Evolutionary conservation across 805 yeast species (phyloP), one percentile per base, ranked within the genome.

Genomic region (Zygosaccharomyces rouxii): DNA sequence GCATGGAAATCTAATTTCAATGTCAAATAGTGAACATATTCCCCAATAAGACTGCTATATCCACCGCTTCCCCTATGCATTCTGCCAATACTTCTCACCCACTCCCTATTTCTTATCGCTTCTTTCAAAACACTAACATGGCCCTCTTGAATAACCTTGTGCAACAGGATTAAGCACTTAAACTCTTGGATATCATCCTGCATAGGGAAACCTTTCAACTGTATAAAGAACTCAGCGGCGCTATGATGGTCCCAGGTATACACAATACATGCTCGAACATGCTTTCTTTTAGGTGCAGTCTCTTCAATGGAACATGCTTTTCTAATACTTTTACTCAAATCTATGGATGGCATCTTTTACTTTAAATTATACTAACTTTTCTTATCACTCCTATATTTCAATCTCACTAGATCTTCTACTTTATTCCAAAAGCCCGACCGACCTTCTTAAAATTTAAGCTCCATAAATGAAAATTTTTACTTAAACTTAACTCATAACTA

Each of bases 71-170:
- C 74, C n/a, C 70, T 69, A 33, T 68, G 64, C 9, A 79, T 74
- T 37, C 89, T 74, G 2, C 83, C 84, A 48, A 94, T 72, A 14
- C 89, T 78, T 47, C 82, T 79, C 42, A 92, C 74, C 83, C 95
- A 92, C 45, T 81, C 85, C 44, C 81, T 72, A 63, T 89, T 88
- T 52, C 80, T 74, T 59, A 81, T 85, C 1, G 89, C 97, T 59
- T 89, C 97, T 44, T 79, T 75, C 58, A 92, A 70, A 5, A 88
- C 82, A 23, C 87, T 77, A 11, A 89, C 89, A 65, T 92, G 98
- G n/a, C 99, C 99, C 68, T 92, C 99, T 66, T 94, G 98, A n/a
- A 92, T 71, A 5, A 94, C 92, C 60, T 92, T 90, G 61, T 92
- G 98, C 42, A 89, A 76, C 55, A 87, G 77, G 46, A 90, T 86